Evolutionary conservation across 768 basidiomycete genomes (phyloP).

Genomic region (Mrakia blollopis): DNA sequence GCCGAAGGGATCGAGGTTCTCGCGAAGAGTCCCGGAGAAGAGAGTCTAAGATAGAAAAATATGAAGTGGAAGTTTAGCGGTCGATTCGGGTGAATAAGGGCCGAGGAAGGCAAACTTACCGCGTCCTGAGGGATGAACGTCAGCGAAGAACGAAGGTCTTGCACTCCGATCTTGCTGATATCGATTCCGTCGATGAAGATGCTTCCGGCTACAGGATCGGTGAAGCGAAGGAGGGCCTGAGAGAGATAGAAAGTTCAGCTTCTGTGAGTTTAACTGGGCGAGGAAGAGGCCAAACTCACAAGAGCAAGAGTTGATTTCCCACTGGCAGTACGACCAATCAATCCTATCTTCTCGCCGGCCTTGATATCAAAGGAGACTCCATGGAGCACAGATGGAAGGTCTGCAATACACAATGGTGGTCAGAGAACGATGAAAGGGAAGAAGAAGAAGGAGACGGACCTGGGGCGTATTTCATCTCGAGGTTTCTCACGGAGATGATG

Average conservation of each 20-base stretch:
- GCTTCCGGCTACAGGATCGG: slow-evolving; percentile 54
- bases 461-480: slow-evolving; percentile 70
- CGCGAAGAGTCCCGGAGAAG: slow-evolving; percentile 65
- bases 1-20: slow-evolving; percentile 66
- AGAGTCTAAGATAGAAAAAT: no score
- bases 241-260: slow-evolving; percentile 52
- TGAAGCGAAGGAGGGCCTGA: slow-evolving; percentile 57
- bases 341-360: slow-evolving; percentile 64
- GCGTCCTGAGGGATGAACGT: slow-evolving; percentile 38
- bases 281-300: background rate
- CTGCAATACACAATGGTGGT: slow-evolving; percentile 38
- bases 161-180: slow-evolving; percentile 61
- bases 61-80: no score
- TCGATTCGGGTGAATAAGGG: no score
- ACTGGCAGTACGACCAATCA: slow-evolving; percentile 45
- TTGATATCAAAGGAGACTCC: slow-evolving; percentile 63
- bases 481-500: slow-evolving; percentile 57
- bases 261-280: background rate
- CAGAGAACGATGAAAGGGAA: background rate
- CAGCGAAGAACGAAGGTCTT: slow-evolving; percentile 54
- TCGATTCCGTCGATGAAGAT: slow-evolving; percentile 63
- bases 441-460: background rate
- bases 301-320: slow-evolving; percentile 11
- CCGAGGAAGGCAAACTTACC: background rate
- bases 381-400: slow-evolving; percentile 73